Conservation (phyloP, 495 filamentous ascomycete species). For the Xanthoparmelia taractica region DNA sequence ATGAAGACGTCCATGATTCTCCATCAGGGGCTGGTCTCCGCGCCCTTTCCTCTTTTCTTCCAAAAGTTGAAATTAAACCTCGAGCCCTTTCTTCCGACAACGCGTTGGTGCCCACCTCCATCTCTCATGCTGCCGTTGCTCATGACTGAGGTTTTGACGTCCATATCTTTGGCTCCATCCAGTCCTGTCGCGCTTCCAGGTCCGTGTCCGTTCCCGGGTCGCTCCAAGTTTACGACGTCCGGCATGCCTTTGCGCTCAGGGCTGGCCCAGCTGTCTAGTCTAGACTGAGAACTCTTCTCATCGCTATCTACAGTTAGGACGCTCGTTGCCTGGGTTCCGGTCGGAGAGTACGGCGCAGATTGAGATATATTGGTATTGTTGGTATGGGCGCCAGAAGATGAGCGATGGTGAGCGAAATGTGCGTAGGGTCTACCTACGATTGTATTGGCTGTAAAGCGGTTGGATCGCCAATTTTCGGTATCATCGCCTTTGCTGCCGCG, state of each 20-base stretch:
- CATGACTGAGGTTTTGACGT: constrained; percentile 20
- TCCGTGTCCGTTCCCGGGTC: constrained; percentile 21
- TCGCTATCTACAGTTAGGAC: constrained; percentile 43
- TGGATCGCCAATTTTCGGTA: constrained; percentile 14
- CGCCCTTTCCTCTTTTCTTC: constrained; percentile 18
- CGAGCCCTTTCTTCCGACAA: constrained; percentile 22
- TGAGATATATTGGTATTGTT: constrained; percentile 36
- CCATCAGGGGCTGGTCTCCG: constrained; percentile 13
- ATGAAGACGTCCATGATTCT: background rate
- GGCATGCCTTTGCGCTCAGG: constrained; percentile 20
- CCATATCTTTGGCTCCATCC: constrained; percentile 17
- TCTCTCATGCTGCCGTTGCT: constrained; percentile 13
- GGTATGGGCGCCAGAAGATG: constrained; percentile 28
- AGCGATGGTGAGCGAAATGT: constrained; percentile 21
- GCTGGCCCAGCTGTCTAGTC: constrained; percentile 25
- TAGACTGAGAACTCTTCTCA: constrained; percentile 32
- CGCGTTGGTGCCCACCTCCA: constrained; percentile 8
- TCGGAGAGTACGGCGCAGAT: constrained; percentile 32
- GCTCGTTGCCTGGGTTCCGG: constrained; percentile 47
- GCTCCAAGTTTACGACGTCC: constrained; percentile 22
- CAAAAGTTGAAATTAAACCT: constrained; percentile 26
- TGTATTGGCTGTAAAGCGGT: constrained; percentile 9
- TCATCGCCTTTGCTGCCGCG: constrained; percentile 23
- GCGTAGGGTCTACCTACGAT: constrained; percentile 15
- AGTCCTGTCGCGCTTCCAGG: constrained; percentile 1